phyloP scores from a whole-genome alignment of 768 basidiomycete species.

The Boletus rufocinnamomeus region DNA sequence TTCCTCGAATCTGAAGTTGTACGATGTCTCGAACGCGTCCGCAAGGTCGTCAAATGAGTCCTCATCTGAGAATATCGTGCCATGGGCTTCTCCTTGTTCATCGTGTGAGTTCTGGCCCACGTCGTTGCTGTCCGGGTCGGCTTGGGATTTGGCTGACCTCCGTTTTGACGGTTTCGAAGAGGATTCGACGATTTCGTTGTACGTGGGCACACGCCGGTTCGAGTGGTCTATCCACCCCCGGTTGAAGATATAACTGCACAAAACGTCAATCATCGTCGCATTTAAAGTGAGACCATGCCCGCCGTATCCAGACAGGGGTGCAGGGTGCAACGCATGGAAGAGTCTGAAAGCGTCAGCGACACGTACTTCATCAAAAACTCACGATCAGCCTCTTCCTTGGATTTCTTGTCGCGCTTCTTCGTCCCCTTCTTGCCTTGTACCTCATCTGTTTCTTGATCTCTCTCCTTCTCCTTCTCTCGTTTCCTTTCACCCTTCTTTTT shows the following conservation, averaged over 20 bases:
- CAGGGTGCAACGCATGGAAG: neutral
- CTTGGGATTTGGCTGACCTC: constrained; percentile 19
- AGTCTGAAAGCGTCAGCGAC: neutral
- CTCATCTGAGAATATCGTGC: constrained; percentile 50
- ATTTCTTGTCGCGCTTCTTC: constrained; percentile 26
- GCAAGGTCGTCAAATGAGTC: constrained; percentile 88
- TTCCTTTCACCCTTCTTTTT: constrained; percentile 37
- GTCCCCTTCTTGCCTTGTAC: constrained; percentile 25
- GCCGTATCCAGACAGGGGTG: neutral
- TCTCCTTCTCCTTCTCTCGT: constrained; percentile 34
- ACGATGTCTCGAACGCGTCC: constrained; percentile 92
- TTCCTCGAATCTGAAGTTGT: constrained; percentile 98
- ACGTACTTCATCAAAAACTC: constrained; percentile 90
- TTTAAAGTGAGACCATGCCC: neutral
- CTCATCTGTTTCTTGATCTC: constrained; percentile 13
- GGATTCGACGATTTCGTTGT: constrained; percentile 68
- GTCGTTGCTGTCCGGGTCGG: constrained; percentile 21
- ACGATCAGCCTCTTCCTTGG: constrained; percentile 69
- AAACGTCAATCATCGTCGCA: constrained; percentile 1
- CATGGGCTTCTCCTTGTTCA: constrained; percentile 30
- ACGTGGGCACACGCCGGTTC: constrained; percentile 75
- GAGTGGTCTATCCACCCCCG: constrained; percentile 95
- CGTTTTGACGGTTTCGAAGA: constrained; percentile 31
- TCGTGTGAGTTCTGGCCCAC: constrained; percentile 10
- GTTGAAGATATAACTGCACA: constrained; percentile 86